These are phyloP conservation scores for Leucaena leucocephala DNA, from an alignment of 306 rosid genomes.

Conservation along the genomic window DNA sequence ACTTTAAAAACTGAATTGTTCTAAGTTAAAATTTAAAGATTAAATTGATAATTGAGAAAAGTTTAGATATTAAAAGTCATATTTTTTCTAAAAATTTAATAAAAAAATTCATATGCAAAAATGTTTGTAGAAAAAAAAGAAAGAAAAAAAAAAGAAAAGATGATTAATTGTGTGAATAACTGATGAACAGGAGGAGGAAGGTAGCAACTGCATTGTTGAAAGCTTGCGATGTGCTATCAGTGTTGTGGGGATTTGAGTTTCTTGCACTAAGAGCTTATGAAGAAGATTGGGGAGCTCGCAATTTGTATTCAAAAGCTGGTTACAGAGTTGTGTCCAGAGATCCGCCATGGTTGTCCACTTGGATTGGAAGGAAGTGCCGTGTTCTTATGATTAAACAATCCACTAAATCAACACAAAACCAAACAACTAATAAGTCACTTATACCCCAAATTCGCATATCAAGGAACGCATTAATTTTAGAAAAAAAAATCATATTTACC, in stretches of 20 bases:
- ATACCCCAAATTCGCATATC: no score
- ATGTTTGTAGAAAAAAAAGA: no score
- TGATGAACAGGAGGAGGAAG: constrained; percentile 70
- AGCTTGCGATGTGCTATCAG: constrained; percentile 67
- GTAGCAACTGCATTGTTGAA: constrained; percentile 64
- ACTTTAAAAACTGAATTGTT: no score
- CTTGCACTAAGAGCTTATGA: constrained; percentile 83
- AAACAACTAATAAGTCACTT: no score
- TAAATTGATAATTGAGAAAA: no score
- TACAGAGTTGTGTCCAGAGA: constrained; percentile 65
- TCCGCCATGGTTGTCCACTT: constrained; percentile 77
- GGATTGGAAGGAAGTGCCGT: constrained; percentile 87
- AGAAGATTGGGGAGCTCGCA: constrained; percentile 80
- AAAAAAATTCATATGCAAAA: no score
- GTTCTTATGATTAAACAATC: constrained; percentile 67
- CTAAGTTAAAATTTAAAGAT: no score
- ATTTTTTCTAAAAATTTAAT: no score
- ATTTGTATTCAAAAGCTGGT: constrained; percentile 75
- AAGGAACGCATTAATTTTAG: no score
- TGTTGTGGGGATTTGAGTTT: constrained; percentile 68
- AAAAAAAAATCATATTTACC: no score
- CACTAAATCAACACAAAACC: neutral
- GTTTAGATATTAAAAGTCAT: no score
- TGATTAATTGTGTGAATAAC: neutral
- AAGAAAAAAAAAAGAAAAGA: no score